phyloP scores from a whole-genome alignment of 345 rosid species.

The Lepidium africanum region DNA sequence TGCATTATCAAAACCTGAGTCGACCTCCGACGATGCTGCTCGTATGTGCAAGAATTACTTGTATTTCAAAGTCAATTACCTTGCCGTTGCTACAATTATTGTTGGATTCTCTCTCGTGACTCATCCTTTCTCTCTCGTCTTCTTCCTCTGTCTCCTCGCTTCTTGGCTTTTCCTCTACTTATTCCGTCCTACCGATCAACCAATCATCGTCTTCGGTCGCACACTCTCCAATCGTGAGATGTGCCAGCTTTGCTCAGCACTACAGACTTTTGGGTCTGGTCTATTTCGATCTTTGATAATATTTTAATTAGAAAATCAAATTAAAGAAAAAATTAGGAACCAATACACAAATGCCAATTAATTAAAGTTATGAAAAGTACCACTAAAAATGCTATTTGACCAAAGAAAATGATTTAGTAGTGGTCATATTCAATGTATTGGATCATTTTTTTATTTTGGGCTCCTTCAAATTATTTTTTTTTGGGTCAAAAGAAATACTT shows the following conservation, averaged over 20 bases:
- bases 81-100: conserved; percentile 33
- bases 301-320: too few species aligned
- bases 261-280: too few species aligned
- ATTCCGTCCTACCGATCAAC: conserved; percentile 73
- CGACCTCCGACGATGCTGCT: conserved; percentile 40
- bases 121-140: conserved; percentile 59
- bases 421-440: too few species aligned
- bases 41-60: conserved; percentile 50
- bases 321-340: too few species aligned
- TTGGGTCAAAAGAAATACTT: too few species aligned
- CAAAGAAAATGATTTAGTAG: too few species aligned
- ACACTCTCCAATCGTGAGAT: conserved; percentile 60
- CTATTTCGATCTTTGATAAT: too few species aligned
- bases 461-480: too few species aligned
- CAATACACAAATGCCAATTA: too few species aligned
- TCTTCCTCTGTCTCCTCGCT: conserved; percentile 52
- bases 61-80: conserved; percentile 48
- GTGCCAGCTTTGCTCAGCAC: background rate
- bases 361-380: too few species aligned
- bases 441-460: too few species aligned
- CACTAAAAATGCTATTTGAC: too few species aligned
- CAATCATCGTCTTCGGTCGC: conserved; percentile 54
- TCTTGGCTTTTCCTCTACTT: conserved; percentile 76
- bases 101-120: conserved; percentile 47
- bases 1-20: conserved; percentile 48